Base-by-base conservation (phyloP, 1,139 yeast genomes). In the Blastobotrys proliferans region DNA sequence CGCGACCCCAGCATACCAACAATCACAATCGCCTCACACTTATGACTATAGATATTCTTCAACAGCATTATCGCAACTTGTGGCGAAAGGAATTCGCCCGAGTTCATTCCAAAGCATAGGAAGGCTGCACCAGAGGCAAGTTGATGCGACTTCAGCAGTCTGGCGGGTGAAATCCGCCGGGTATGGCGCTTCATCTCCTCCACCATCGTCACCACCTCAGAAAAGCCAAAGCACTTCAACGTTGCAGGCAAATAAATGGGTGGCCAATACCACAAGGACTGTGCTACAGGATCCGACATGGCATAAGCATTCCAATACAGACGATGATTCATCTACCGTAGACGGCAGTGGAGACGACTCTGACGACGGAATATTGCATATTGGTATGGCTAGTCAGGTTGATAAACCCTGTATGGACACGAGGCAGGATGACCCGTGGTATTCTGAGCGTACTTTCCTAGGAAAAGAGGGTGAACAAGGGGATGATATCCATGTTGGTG, bases 281-380 rank as follows among this genome's bases (percentile, higher is more conserved):
- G 31, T 28, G 17, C 22, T 5, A 31, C 11, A 25, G 14, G 14
- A 20, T n/a, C 17, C 22, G 24, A 9, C 21, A 10, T n/a, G 21
- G 9, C 24, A 30, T 3, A 24, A 24, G 29, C 26, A 22, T 11
- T 11, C 26, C 26, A n/a, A 18, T 6, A 8, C 22, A 31, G 31
- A 19, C 30, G 41, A 30, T 18, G 35, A 43, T 14, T 32, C 36
- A 10, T 17, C 41, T 8, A 43, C 38, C 10, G 50, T 3, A 14
- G 31, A 17, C 5, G 8, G 14, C 24, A 27, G 20, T 13, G 18
- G 44, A 11, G 18, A 16, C 5, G 35, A 30, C 20, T 17, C 25
- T 13, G 53, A 46, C 25, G 52, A 48, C 19, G 51, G 51, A 4
- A 42, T 47, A 17, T 40, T 51, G 28, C 49, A 46, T 21, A 51